Base-by-base conservation (phyloP, 148 eudicot genomes). In the Rhododendron mucronatum region DNA sequence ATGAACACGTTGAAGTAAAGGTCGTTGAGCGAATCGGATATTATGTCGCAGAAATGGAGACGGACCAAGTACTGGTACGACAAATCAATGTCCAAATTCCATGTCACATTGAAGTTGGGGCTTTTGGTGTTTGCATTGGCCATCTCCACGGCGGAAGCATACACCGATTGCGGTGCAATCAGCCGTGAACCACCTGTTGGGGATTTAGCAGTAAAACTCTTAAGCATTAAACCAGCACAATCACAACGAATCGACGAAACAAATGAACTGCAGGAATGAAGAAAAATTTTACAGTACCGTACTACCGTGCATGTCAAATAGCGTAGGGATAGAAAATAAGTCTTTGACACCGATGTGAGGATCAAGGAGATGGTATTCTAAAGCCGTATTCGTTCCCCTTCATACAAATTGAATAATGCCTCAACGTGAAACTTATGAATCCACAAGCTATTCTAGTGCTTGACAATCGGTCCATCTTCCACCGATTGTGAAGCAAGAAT, bases 41-140 rank as follows among this genome's bases (percentile, higher is more conserved):
- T 91, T 18, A 95, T 95, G 55, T 95, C 98, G 73, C 94, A 92
- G 44, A 95, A 95, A 90, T 95, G 98, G 51, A 95, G 50, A 51
- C 98, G 92, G 3, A 95, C 76, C n/a, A 95, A 85, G 87, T 95
- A 91, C 12, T 91, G 39, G 77, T 84, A 92, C 0, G 93, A 89
- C 45, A 81, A 84, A 44, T 92, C 93, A 9, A 95, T 88, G 5
- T 88, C 80, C 33, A 95, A 84, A 10, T 80, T 87, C 98, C 97
- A 95, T 3, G 95, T 89, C 0, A 95, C 86, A n/a, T 95, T 95
- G 71, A 95, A 95, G 71, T 87, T 94, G 1, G 92, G 94, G 41
- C 61, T 57, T 48, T 6, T 23, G 28, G 85, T 85, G 7, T 85
- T 88, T 14, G 97, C 67, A 16, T 92, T 88, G 2, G 91, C 98